Base-by-base conservation (phyloP, 2,329 filamentous ascomycete genomes). In the Scopulariopsis brevicaulis region DNA sequence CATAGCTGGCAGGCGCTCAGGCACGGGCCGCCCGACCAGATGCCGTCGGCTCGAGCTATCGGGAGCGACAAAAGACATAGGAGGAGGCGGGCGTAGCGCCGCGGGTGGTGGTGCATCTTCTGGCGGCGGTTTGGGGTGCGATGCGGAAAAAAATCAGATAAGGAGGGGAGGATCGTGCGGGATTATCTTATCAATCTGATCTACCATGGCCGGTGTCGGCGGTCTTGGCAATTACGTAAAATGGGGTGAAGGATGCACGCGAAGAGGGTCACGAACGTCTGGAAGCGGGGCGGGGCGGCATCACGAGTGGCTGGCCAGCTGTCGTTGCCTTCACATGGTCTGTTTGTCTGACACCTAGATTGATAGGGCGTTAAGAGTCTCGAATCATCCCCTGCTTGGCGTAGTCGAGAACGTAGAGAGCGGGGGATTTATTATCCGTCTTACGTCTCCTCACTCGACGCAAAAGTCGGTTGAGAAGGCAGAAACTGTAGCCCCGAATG, bases 1-100 rank as follows among this genome's bases (percentile, higher is more conserved):
- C 50, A 53, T 28, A 58, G 51, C 35, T 58, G 50, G 51, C 56
- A 58, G 4, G 56, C 32, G 22, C 50, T 54, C 12, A 58, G 50
- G 56, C 56, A 58, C n/a, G 20, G 48, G 12, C 43, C 48, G 12
- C 55, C 43, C 1, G 55, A 40, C 48, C 48, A 57, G n/a, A 46
- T 32, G n/a, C 22, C 14, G 34, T 22, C 55, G 10, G 55, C 48
- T 10, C 40, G 48, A 8, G 34, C 48, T 4, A 10, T 4, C 28
- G 50, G 48, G 20, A 53, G 20, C 28, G 18, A 22, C 4, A 28
- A n/a, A 14, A n/a, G 48, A 14, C 40, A 25, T 10, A 18, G 34
- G 20, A 28, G 10, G 20, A 53, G 43, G 28, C 43, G 34, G n/a
- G 37, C 32, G 22, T 18, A 53, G 34, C 32, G 34, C 32, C 28